phyloP scores from a whole-genome alignment of 2,329 filamentous ascomycete genomes.

The Mariannaea elegans region DNA sequence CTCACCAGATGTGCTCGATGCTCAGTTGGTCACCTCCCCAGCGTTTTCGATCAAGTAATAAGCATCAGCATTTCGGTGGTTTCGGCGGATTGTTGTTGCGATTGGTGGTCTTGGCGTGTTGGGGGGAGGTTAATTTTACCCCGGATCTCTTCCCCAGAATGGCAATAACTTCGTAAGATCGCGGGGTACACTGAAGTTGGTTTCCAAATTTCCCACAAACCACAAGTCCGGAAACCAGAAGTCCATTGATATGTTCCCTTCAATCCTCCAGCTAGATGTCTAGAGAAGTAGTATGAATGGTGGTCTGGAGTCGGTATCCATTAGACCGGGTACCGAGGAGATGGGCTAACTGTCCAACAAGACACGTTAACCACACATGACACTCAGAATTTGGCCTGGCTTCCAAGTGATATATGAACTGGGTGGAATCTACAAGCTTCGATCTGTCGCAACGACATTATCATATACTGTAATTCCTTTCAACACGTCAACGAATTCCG shows the following conservation, averaged over 20 bases:
- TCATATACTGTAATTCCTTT: background rate
- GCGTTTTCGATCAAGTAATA: background rate
- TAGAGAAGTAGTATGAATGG: background rate
- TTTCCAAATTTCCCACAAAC: conserved; percentile 13
- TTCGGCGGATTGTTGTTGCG: conserved; percentile 11
- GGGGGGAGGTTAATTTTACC: conserved; percentile 6
- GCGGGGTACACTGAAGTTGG: conserved; percentile 1
- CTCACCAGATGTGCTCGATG: no score
- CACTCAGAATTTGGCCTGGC: background rate
- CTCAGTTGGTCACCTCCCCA: no score
- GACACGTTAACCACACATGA: background rate
- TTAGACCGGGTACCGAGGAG: conserved; percentile 5
- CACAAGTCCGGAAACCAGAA: background rate
- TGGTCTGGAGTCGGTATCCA: background rate
- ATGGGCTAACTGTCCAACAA: background rate
- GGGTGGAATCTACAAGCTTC: no score
- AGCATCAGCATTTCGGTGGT: background rate
- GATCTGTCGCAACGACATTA: background rate
- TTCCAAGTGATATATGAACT: background rate
- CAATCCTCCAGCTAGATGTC: background rate
- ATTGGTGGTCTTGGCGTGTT: background rate
- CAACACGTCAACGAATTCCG: background rate
- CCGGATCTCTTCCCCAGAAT: background rate
- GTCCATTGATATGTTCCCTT: background rate
- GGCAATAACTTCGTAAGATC: background rate